Evolutionary conservation across 2,329 filamentous ascomycete species (phyloP).

Genomic region (Claviceps paspali): DNA sequence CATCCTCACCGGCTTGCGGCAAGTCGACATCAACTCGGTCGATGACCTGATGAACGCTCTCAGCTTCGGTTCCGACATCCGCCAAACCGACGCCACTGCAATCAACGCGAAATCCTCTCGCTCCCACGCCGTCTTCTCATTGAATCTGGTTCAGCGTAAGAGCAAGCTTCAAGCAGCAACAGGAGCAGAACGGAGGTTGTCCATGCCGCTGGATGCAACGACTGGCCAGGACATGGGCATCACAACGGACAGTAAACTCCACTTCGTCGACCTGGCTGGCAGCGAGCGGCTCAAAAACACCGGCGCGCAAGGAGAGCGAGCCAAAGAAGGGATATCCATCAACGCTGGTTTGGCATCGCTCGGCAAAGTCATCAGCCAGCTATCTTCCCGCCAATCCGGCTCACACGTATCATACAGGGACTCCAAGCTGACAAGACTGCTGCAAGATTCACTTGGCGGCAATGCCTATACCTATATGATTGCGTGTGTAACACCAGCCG

Average conservation of each 20-base stretch:
- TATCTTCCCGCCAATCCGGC: conserved; percentile 76
- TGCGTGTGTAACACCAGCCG: conserved; percentile 89
- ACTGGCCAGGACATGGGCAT: conserved; percentile 49
- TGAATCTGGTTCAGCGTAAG: conserved; percentile 84
- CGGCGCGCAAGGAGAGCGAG: conserved; percentile 82
- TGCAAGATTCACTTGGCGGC: conserved; percentile 92
- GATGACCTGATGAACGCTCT: conserved; percentile 82
- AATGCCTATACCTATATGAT: conserved; percentile 99
- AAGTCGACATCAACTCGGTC: conserved; percentile 77
- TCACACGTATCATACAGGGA: conserved; percentile 95
- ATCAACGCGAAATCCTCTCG: conserved; percentile 97
- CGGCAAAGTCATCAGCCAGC: conserved; percentile 94
- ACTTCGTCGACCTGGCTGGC: conserved; percentile 94
- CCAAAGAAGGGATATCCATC: conserved; percentile 94
- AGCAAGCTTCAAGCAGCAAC: conserved; percentile 35
- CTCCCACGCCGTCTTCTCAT: conserved; percentile 91
- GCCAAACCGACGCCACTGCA: conserved; percentile 91
- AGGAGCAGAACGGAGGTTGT: conserved; percentile 66
- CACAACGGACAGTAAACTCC: conserved; percentile 92
- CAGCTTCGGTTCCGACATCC: conserved; percentile 83
- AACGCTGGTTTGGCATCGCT: conserved; percentile 89
- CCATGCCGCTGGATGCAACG: conserved; percentile 70
- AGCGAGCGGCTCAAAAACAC: conserved; percentile 97
- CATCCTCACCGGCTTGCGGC: conserved; percentile 74
- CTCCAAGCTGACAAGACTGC: conserved; percentile 84